Base-by-base conservation (phyloP, 192 early-diverging fungal species). In the Coemansia sp. region DNA sequence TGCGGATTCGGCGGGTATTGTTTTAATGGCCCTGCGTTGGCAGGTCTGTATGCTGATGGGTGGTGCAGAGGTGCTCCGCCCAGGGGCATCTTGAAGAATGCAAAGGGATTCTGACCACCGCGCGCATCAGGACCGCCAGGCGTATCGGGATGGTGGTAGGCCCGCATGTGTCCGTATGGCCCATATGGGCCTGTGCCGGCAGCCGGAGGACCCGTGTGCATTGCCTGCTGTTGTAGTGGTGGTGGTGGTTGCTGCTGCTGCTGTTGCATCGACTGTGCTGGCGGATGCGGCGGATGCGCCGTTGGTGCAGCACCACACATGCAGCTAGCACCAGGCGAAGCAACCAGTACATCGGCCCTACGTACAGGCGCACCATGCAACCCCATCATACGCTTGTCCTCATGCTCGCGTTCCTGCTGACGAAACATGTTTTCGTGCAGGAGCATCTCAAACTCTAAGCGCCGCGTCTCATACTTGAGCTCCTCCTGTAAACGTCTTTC, bases 81-180 rank as follows among this genome's bases (percentile, higher is more conserved):
- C 1, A 70, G 62, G 2, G 73, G 73, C 51, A 59, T 55, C 26
- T 77, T 77, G 53, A 77, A 77, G 29, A 77, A 77, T 3, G 67
- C 73, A 62, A 77, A 77, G 18, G 73, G 73, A 18, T 61, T 64
- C 47, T 56, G 57, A 4, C 42, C 53, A 1, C 34, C 48, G n/a
- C 46, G 58, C 10, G 18, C 61, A 23, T 70, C 67, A 1, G 50
- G 67, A 2, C 73, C 73, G 29, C 73, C 73, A 9, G 73, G 73
- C 9, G 73, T 77, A 33, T 77, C 73, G 9, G 73, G 73, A 24
- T 77, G 73, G 46, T 77, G 73, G 54, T 77, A 77, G 1, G 73
- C 38, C 11, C 73, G 61, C 33, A 50, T 32, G 32, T 46, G 26
- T 6, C 30, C 23, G 29, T 51, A 14, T 0, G 58, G 33, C 5